These are phyloP conservation scores for Barnettozyma sucrosica DNA, from an alignment of 805 yeast genomes.

Conservation along the genomic window DNA sequence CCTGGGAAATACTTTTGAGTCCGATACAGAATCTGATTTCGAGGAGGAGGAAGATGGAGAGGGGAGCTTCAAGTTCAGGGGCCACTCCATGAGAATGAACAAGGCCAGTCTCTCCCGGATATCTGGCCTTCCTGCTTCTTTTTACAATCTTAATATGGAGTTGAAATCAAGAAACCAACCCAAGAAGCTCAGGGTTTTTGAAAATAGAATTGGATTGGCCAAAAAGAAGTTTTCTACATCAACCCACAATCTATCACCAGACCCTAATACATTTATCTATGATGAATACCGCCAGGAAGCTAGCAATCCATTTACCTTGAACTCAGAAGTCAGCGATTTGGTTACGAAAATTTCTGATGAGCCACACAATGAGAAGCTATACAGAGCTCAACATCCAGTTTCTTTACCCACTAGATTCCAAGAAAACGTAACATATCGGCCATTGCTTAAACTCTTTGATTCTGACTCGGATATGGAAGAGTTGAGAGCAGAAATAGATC, in stretches of 20 bases:
- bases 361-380: not conserved
- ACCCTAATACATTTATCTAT: not conserved
- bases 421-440: not conserved
- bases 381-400: not conserved
- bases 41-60: not conserved
- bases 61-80: not conserved
- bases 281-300: not conserved
- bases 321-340: not conserved
- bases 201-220: constrained; percentile 20
- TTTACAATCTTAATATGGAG: not conserved
- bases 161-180: not conserved
- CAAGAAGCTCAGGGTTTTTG: constrained; percentile 4
- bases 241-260: not conserved
- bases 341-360: not conserved
- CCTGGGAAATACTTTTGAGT: not conserved
- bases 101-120: not conserved
- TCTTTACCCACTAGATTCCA: not conserved
- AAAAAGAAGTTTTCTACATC: constrained; percentile 6
- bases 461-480: not conserved
- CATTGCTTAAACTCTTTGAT: not conserved
- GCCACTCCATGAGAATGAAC: not conserved
- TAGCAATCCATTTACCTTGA: not conserved
- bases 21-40: not conserved
- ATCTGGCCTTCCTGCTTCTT: constrained; percentile 1
- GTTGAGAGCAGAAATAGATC: not conserved